phyloP scores from a whole-genome alignment of 78 protist species.

The Acrasis kona region DNA sequence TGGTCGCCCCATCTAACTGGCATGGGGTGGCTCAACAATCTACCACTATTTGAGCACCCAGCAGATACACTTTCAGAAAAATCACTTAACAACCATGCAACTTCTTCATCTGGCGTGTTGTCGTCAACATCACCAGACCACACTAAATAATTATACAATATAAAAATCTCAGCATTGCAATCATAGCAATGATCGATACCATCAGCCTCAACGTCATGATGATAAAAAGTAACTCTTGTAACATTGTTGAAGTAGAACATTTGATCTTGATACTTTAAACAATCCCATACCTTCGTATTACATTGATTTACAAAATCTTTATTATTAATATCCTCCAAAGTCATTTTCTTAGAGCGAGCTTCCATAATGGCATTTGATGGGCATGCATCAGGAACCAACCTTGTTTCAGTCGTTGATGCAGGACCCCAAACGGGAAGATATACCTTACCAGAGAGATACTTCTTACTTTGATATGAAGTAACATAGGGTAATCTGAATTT shows the following conservation, averaged over 20 bases:
- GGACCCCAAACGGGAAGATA: constrained; percentile 48
- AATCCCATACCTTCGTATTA: background rate
- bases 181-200: constrained; percentile 47
- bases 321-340: too few relatives aligned
- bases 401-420: constrained; percentile 44
- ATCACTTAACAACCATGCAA: too few relatives aligned
- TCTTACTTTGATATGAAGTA: too few relatives aligned
- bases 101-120: too few relatives aligned
- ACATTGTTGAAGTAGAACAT: constrained; percentile 46
- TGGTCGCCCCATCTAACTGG: too few relatives aligned
- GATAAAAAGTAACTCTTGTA: constrained; percentile 13
- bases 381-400: constrained; percentile 23
- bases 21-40: too few relatives aligned
- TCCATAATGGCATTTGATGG: too few relatives aligned
- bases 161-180: constrained; percentile 30
- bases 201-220: background rate
- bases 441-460: constrained; percentile 40
- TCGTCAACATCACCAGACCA: too few relatives aligned
- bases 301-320: too few relatives aligned
- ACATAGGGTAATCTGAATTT: background rate
- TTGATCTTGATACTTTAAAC: constrained; percentile 32
- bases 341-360: too few relatives aligned
- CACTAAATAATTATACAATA: constrained; percentile 3
- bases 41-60: too few relatives aligned
- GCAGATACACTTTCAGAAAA: too few relatives aligned